Evolutionary conservation across 208 protist species (phyloP).

Genomic region (Crithidia bombi): DNA sequence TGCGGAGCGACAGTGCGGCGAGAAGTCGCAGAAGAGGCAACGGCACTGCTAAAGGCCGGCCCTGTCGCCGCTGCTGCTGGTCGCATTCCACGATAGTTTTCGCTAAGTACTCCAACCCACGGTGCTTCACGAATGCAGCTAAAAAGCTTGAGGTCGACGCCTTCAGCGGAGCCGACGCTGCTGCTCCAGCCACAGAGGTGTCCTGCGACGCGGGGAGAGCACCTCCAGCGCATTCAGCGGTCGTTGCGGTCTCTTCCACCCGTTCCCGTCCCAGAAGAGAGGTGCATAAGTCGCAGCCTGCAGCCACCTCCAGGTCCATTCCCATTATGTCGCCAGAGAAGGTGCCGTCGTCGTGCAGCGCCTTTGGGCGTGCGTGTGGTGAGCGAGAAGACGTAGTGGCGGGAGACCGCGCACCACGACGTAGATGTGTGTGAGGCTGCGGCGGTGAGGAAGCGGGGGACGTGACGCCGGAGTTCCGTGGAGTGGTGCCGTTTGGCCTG

Average conservation of each 20-base stretch:
- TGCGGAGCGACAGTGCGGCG: slow-evolving; percentile 63
- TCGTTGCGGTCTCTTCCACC: background rate
- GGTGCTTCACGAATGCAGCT: slow-evolving; percentile 28
- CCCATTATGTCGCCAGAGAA: background rate
- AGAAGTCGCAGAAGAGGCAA: slow-evolving; percentile 54
- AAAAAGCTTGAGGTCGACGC: slow-evolving; percentile 14
- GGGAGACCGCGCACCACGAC: slow-evolving; percentile 1
- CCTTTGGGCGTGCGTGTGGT: background rate
- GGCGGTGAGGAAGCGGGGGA: background rate
- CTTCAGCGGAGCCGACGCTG: background rate
- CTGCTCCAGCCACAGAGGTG: background rate
- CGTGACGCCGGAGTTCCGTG: background rate
- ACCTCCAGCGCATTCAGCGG: background rate
- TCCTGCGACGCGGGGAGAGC: too few relatives aligned
- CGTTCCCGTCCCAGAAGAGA: background rate
- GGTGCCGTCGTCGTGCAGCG: background rate
- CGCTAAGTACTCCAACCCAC: slow-evolving; percentile 25
- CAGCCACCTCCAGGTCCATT: slow-evolving; percentile 8
- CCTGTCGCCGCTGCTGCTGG: slow-evolving; percentile 23
- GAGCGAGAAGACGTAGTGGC: background rate
- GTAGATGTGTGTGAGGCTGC: background rate
- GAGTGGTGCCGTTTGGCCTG: background rate
- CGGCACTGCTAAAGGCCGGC: slow-evolving; percentile 29
- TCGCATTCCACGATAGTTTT: slow-evolving; percentile 24
- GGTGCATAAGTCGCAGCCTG: slow-evolving; percentile 29